These are phyloP conservation scores for Ophiostoma populinum DNA, from an alignment of 2,329 filamentous ascomycete species.

Conservation along the genomic window DNA sequence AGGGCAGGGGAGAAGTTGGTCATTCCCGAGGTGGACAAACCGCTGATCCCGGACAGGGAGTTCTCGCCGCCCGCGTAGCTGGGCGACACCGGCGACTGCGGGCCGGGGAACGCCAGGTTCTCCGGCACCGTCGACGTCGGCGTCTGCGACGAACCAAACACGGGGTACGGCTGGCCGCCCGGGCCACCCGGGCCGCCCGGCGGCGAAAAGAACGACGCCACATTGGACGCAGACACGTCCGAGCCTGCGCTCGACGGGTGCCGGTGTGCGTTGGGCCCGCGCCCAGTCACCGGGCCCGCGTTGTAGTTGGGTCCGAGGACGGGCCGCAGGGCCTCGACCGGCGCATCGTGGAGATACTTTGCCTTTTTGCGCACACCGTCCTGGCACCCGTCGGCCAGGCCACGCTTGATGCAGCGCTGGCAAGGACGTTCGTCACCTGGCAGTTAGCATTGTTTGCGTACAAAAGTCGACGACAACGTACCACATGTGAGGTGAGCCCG, in stretches of 20 bases:
- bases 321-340: slow-evolving; percentile 74
- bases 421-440: slow-evolving; percentile 89
- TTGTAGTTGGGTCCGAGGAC: slow-evolving; percentile 60
- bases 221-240: slow-evolving; percentile 24
- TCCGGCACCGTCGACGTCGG: slow-evolving; percentile 30
- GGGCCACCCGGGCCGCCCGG: slow-evolving; percentile 24
- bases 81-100: slow-evolving; percentile 59
- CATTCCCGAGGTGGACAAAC: slow-evolving; percentile 33
- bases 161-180: slow-evolving; percentile 29
- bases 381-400: slow-evolving; percentile 77
- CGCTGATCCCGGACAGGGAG: slow-evolving; percentile 24
- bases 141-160: slow-evolving; percentile 31
- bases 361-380: slow-evolving; percentile 97
- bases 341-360: slow-evolving; percentile 95
- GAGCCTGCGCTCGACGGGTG: slow-evolving; percentile 29
- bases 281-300: slow-evolving; percentile 17
- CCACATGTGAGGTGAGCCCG: slow-evolving; percentile 94
- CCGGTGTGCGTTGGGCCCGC: slow-evolving; percentile 24
- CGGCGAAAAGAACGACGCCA: slow-evolving; percentile 28
- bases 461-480: slow-evolving; percentile 35
- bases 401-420: slow-evolving; percentile 82
- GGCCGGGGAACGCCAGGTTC: slow-evolving; percentile 37
- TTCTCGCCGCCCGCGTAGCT: slow-evolving; percentile 30
- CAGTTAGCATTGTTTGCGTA: slow-evolving; percentile 6
- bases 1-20: slow-evolving; percentile 37